Percentiles rank a stretch among this genome's conserved stretches.
Conservation (phyloP, 2,329 filamentous ascomycete genomes). For the Pseudopithomyces chartarum region DNA sequence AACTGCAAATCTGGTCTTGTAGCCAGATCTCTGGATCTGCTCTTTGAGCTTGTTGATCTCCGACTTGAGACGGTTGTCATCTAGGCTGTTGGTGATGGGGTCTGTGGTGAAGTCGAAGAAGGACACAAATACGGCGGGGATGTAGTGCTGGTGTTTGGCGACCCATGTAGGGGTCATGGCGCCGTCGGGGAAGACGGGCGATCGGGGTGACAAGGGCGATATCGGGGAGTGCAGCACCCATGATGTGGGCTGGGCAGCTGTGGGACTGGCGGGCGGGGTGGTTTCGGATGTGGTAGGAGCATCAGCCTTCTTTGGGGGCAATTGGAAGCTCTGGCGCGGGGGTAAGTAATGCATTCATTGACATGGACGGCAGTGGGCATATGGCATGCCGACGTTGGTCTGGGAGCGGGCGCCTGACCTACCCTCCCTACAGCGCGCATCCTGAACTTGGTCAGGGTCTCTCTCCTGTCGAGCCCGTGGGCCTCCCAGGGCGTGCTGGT, state of each 20-base stretch:
- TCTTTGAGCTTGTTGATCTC: conserved; percentile 81
- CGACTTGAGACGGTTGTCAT: conserved; percentile 84
- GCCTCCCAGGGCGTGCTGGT: conserved; percentile 70
- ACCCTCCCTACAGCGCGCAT: conserved; percentile 81
- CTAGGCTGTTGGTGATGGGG: conserved; percentile 72
- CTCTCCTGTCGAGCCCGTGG: conserved; percentile 55
- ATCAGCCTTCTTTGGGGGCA: conserved; percentile 67
- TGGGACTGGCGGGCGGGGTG: conserved; percentile 58
- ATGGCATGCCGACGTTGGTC: conserved; percentile 1
- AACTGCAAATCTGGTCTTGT: conserved; percentile 77
- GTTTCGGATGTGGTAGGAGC: conserved; percentile 59
- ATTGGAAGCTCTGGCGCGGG: conserved; percentile 54
- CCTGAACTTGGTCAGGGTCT: conserved; percentile 62
- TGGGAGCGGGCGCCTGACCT: conserved; percentile 55
- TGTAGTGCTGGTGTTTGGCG: conserved; percentile 81
- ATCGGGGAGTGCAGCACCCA: conserved; percentile 83
- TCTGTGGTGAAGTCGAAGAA: conserved; percentile 81
- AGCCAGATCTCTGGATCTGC: conserved; percentile 70
- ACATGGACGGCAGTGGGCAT: conserved; percentile 16
- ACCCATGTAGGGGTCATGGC: conserved; percentile 83
- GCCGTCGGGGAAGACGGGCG: conserved; percentile 86
- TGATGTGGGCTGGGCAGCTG: conserved; percentile 51
- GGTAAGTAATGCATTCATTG: conserved; percentile 24
- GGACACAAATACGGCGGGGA: conserved; percentile 79
- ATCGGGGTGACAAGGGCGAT: conserved; percentile 84